Evolutionary conservation across 2,329 filamentous ascomycete species (phyloP).

Genomic region (Torrubiella hemipterigena): DNA sequence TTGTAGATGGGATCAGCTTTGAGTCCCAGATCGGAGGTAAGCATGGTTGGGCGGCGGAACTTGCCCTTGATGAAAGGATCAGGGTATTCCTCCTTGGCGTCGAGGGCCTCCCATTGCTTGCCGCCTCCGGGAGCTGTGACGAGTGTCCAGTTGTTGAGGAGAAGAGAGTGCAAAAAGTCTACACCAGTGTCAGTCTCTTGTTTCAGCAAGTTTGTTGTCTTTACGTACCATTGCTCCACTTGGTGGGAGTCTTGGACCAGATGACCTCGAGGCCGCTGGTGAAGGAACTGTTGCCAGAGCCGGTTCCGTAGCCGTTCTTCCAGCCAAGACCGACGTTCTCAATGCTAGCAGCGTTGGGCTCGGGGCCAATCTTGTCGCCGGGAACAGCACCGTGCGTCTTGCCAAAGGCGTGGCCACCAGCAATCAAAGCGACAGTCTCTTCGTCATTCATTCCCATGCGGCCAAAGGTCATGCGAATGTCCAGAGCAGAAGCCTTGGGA

Average conservation of each 20-base stretch:
- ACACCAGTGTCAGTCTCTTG: too few relatives aligned
- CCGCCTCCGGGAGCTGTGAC: conserved; percentile 65
- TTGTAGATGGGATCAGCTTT: conserved; percentile 61
- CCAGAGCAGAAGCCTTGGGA: conserved; percentile 55
- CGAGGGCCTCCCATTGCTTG: conserved; percentile 66
- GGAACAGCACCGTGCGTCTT: conserved; percentile 68
- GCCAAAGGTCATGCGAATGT: conserved; percentile 63
- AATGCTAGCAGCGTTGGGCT: conserved; percentile 53
- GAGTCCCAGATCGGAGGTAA: conserved; percentile 63
- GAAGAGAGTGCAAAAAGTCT: conserved; percentile 61
- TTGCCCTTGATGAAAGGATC: conserved; percentile 57
- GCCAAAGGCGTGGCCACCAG: conserved; percentile 67
- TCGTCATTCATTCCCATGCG: conserved; percentile 79
- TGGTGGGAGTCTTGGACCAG: conserved; percentile 64
- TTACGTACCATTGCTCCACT: conserved; percentile 52
- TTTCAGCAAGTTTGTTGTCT: not conserved
- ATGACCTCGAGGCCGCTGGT: conserved; percentile 68
- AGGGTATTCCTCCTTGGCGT: conserved; percentile 55
- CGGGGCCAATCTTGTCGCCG: conserved; percentile 51
- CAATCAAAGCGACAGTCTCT: conserved; percentile 70
- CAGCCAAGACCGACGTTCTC: conserved; percentile 63
- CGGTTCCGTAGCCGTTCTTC: conserved; percentile 50
- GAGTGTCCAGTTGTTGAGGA: conserved; percentile 68
- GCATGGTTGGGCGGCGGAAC: conserved; percentile 63
- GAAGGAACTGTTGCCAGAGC: conserved; percentile 60